Conservation (phyloP, 768 basidiomycete species). For the Pleurotus djamor region DNA sequence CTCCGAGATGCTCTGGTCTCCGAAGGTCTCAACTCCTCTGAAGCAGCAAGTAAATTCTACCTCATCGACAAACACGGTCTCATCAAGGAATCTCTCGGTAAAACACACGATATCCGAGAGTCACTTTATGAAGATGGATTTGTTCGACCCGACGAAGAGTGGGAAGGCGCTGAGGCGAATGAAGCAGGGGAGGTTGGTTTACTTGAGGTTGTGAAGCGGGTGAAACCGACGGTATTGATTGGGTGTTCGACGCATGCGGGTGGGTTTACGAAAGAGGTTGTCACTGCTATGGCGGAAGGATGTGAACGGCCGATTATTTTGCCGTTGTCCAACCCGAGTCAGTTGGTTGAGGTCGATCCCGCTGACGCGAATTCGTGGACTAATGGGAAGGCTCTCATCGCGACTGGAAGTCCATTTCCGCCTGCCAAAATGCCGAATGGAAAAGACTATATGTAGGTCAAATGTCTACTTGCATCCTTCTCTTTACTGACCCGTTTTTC, state of each 20-base stretch:
- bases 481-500: not conserved
- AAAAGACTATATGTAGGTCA: constrained; percentile 60
- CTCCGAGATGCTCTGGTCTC: constrained; percentile 73
- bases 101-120: constrained; percentile 36
- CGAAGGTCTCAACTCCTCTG: constrained; percentile 46
- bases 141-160: constrained; percentile 54
- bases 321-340: constrained; percentile 81
- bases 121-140: constrained; percentile 45
- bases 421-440: constrained; percentile 65
- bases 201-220: constrained; percentile 66
- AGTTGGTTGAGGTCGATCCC: constrained; percentile 73
- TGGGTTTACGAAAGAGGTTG: constrained; percentile 74
- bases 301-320: constrained; percentile 80
- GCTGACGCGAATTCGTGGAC: constrained; percentile 78
- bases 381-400: constrained; percentile 72
- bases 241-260: constrained; percentile 80
- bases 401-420: constrained; percentile 84
- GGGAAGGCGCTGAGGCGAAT: constrained; percentile 36
- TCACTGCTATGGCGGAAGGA: constrained; percentile 64
- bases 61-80: constrained; percentile 71
- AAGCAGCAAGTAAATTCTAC: constrained; percentile 69
- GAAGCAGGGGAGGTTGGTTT: constrained; percentile 45
- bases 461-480: not conserved
- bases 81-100: constrained; percentile 45
- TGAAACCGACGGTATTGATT: constrained; percentile 81